A percentile compares a stretch with the other conserved stretches of the same genome.
phyloP scores from a whole-genome alignment of 768 basidiomycete genomes.

The Dendrothele bispora region DNA sequence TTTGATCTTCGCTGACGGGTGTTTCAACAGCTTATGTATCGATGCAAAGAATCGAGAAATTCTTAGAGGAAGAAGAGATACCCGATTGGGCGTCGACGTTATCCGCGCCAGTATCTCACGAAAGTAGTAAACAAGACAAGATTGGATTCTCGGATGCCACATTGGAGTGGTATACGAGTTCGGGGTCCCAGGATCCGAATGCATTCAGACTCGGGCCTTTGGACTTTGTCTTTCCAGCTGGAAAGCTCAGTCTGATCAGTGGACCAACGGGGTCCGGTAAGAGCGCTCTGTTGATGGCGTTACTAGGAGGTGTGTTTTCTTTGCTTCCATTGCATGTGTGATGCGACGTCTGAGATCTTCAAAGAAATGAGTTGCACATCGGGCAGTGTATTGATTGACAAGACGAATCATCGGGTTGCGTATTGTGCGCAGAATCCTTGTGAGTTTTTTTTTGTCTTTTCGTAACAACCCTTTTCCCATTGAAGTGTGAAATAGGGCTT shows the following conservation, averaged over 20 bases:
- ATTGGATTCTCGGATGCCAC: constrained; percentile 55
- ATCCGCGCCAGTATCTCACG: constrained; percentile 28
- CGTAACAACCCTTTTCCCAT: constrained; percentile 8
- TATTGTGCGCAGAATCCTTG: constrained; percentile 71
- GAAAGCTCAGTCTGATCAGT: constrained; percentile 57
- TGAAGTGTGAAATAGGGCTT: constrained; percentile 50
- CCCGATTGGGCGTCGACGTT: constrained; percentile 76
- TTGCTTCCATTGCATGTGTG: constrained; percentile 4
- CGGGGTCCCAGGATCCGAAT: constrained; percentile 25
- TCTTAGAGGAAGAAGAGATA: constrained; percentile 73
- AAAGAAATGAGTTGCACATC: constrained; percentile 60
- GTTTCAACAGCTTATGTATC: constrained; percentile 63
- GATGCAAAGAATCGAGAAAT: constrained; percentile 77
- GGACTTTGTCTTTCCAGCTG: constrained; percentile 55
- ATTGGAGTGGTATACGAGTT: constrained; percentile 55
- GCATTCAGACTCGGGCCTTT: constrained; percentile 60
- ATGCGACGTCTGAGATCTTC: background rate
- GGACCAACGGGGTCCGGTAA: constrained; percentile 75
- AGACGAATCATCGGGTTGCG: constrained; percentile 59
- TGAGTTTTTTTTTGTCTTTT: constrained; percentile 23
- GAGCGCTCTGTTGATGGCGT: constrained; percentile 58
- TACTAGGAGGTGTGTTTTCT: constrained; percentile 58
- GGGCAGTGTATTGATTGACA: constrained; percentile 55
- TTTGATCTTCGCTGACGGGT: constrained; percentile 8
- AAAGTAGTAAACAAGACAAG: too few species aligned